Percentiles rank a stretch among this genome's conserved stretches.
phyloP scores from a whole-genome alignment of 768 basidiomycete species.

The Phylloporus arenicola region DNA sequence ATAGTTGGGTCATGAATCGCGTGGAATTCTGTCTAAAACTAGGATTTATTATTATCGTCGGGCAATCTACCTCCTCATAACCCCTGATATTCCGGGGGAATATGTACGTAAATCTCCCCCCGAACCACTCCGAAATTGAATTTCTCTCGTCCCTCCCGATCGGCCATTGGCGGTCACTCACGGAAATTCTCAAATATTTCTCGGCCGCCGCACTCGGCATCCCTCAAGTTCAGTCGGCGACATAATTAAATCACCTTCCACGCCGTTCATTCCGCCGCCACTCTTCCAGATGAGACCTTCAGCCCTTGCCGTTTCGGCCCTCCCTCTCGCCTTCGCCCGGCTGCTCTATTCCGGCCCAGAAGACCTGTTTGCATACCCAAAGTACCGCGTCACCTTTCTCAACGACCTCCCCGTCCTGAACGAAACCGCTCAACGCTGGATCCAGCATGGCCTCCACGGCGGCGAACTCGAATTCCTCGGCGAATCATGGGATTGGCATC shows the following conservation, averaged over 20 bases:
- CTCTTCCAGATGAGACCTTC: constrained; percentile 16
- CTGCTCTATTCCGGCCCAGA: constrained; percentile 72
- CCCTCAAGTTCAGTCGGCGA: constrained; percentile 29
- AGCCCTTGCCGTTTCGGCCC: constrained; percentile 15
- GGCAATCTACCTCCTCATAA: constrained; percentile 46
- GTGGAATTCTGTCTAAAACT: constrained; percentile 54
- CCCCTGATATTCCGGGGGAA: constrained; percentile 55
- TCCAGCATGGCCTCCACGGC: constrained; percentile 62
- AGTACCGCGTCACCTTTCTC: constrained; percentile 73
- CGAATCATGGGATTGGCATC: constrained; percentile 47
- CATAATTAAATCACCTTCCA: constrained; percentile 24
- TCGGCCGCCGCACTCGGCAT: constrained; percentile 28
- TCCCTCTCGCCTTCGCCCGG: constrained; percentile 20
- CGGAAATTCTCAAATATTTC: no score
- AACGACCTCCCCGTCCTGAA: constrained; percentile 70
- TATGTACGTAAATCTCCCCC: constrained; percentile 52
- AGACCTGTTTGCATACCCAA: constrained; percentile 77
- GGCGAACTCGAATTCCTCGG: constrained; percentile 76
- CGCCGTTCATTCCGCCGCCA: constrained; percentile 5
- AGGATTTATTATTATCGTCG: constrained; percentile 55
- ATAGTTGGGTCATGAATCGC: constrained; percentile 61
- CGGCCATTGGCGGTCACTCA: constrained; percentile 28
- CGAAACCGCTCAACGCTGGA: constrained; percentile 71
- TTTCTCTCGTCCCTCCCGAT: constrained; percentile 22
- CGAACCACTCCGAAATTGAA: constrained; percentile 31